These are phyloP conservation scores for Talaromyces sp. DNA, from an alignment of 2,329 filamentous ascomycete species.

Conservation along the genomic window DNA sequence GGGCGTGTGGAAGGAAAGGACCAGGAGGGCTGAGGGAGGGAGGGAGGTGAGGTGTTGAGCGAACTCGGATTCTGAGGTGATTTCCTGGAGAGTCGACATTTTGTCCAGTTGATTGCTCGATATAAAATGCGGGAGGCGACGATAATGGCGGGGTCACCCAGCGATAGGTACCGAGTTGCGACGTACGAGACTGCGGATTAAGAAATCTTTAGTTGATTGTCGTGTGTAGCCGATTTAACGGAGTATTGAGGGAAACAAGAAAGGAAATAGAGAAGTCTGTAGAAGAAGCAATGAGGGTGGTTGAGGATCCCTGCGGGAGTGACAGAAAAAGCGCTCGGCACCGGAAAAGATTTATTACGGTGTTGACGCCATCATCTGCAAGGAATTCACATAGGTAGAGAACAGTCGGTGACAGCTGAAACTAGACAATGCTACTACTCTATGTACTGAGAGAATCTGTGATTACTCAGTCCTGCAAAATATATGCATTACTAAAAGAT, in stretches of 20 bases:
- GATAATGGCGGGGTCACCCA: background rate
- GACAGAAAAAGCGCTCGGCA: conserved; percentile 7
- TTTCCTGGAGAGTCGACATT: conserved; percentile 77
- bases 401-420: background rate
- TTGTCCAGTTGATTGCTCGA: conserved; percentile 24
- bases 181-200: background rate
- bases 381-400: background rate
- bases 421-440: background rate
- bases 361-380: conserved; percentile 21
- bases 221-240: background rate
- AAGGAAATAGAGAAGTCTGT: background rate
- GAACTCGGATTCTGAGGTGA: conserved; percentile 73
- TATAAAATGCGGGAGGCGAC: background rate
- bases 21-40: conserved; percentile 67
- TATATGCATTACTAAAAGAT: background rate
- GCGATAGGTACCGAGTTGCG: no score
- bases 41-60: conserved; percentile 64
- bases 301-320: background rate
- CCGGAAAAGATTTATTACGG: conserved; percentile 23
- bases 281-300: background rate
- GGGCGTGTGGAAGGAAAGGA: conserved; percentile 92
- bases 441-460: background rate
- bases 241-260: background rate
- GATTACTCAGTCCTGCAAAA: background rate
- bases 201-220: background rate